These are phyloP conservation scores for Endogone sp. DNA, from an alignment of 192 early-diverging fungal genomes.

Conservation along the genomic window DNA sequence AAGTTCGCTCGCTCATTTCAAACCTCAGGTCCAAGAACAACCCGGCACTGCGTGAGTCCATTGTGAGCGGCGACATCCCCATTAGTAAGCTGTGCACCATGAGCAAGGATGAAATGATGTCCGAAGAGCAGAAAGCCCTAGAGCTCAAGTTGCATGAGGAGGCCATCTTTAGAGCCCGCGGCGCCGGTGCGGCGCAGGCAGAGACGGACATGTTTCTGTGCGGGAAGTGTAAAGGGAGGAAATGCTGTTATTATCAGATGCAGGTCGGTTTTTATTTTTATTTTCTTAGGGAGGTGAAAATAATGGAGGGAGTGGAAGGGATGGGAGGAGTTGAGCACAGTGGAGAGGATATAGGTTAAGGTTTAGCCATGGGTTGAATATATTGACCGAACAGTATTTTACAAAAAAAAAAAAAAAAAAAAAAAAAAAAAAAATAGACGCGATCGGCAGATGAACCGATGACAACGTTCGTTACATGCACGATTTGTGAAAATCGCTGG, in stretches of 20 bases:
- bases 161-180: constrained; percentile 73
- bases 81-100: constrained; percentile 70
- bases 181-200: constrained; percentile 67
- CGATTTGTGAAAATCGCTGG: constrained; percentile 82
- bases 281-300: neutral
- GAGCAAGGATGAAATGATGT: constrained; percentile 87
- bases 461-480: constrained; percentile 96
- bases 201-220: constrained; percentile 94
- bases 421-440: constrained; percentile 68
- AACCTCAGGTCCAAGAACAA: constrained; percentile 80
- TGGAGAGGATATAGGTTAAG: too few species aligned
- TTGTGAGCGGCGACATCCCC: constrained; percentile 66
- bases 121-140: constrained; percentile 71
- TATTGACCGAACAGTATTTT: neutral
- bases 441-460: constrained; percentile 98
- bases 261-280: constrained; percentile 29
- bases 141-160: constrained; percentile 68
- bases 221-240: constrained; percentile 86
- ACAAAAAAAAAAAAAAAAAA: too few species aligned
- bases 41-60: constrained; percentile 62
- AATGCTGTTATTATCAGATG: constrained; percentile 92
- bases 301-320: neutral
- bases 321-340: neutral
- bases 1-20: constrained; percentile 71
- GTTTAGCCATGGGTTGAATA: neutral